Evolutionary conservation across 169 alveolate genomes (phyloP).

Genomic region (Plasmodium berghei): DNA sequence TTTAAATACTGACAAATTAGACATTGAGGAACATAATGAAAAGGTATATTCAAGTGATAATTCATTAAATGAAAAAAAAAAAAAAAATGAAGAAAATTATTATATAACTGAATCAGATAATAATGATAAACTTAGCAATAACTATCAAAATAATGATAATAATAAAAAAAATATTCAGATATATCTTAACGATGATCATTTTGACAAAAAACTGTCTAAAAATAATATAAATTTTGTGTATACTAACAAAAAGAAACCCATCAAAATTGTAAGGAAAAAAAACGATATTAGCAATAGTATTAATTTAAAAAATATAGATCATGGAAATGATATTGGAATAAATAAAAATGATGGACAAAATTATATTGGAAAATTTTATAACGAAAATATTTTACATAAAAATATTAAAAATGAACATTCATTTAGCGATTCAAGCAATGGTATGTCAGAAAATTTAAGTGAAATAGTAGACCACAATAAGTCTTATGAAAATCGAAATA

Average conservation of each 20-base stretch:
- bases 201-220: not conserved
- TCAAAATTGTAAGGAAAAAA: no score
- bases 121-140: not conserved
- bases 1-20: conserved; percentile 35
- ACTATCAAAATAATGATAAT: not conserved
- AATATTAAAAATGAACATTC: not conserved
- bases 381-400: not conserved
- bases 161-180: not conserved
- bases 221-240: not conserved
- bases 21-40: conserved; percentile 9
- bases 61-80: conserved; percentile 7
- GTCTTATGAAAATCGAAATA: no score
- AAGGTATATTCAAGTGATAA: conserved; percentile 50
- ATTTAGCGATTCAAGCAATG: no score
- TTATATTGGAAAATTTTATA: not conserved
- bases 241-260: not conserved
- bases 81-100: not conserved
- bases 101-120: not conserved
- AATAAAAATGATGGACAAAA: conserved; percentile 3
- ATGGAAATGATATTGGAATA: not conserved
- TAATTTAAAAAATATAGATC: not conserved
- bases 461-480: not conserved
- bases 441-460: not conserved
- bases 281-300: not conserved
- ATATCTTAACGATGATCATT: not conserved